Evolutionary conservation across 2,329 filamentous ascomycete species (phyloP), one percentile per base, ranked within the genome.

Genomic region (Ophiostoma himal-ulmi): DNA sequence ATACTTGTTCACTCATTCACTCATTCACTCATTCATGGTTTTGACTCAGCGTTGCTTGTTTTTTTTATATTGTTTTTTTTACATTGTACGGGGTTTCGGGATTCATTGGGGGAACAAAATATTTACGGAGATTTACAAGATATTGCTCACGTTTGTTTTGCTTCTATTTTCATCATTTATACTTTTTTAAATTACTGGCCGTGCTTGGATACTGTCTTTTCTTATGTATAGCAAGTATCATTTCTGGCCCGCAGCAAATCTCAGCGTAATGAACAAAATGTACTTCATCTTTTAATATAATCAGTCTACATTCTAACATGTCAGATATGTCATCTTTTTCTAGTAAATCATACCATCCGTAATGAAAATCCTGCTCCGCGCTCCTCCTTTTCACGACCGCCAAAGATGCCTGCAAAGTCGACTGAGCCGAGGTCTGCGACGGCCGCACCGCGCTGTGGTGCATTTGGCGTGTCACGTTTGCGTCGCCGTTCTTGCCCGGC

Each of bases 401-500:
- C 85, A 78, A 93, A 92, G 54, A 93, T 89, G 73, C 89, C 86
- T 69, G 86, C 89, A 75, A 93, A 89, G 78, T 93, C 91, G 13
- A 85, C 81, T 2, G 82, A 81, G 0, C 84, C 83, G 3, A 88
- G 75, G 5, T 83, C 81, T 71, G 86, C 86, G 1, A 87, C 87
- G 71, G 86, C 87, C 68, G 91, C 88, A 0, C 93, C 94, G 41
- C 94, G 84, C 54, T 86, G 87, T 0, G 95, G 95, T 7, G 95
- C 95, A 78, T 93, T 89, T 0, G 95, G 95, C 73, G 89, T 94
- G 72, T 89, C 88, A 72, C 86, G 83, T 52, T 87, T 83, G 73
- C 92, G 83, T 75, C 93, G 83, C 77, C 89, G 90, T 83, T 99
- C 95, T 82, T 95, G 91, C 1, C 93, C 93, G 0, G 95, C 95